Evolutionary conservation across 2,329 filamentous ascomycete genomes (phyloP), one percentile per base, ranked within the genome.

Genomic region (Trichoderma sp.): DNA sequence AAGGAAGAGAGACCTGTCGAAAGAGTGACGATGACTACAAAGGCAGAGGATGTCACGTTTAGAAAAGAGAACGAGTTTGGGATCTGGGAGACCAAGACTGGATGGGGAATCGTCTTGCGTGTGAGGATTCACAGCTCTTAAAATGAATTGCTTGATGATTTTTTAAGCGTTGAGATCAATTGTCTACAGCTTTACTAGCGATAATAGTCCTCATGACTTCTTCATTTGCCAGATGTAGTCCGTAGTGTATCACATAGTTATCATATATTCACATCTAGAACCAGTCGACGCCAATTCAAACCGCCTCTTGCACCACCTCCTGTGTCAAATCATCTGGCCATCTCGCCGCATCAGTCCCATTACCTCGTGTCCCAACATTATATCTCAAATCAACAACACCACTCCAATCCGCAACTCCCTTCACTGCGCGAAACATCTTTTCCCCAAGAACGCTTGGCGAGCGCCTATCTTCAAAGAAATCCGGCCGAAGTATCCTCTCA

Each of bases 31-130:
- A 84, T 87, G 80, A 75, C 73, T 3, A 81, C 82, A 2, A 75
- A 74, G 31, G 81, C 83, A 0, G 80, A 86, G 60, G 81, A 86
- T 71, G 80, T 86, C 1, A 83, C 83, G 0, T 87, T 88, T 68
- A 75, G 85, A n/a, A 75, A 74, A 57, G 81, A 86, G 75, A 87
- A 85, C 27, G 83, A 82, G 16, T 78, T 87, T 73, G 85, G 85
- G 0, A 75, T 88, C 1, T 84, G 82, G 80, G 85, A 87, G 74
- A 84, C 83, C 37, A 77, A 77, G 70, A 81, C 79, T 2, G 86
- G 85, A 2, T 87, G 81, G 79, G 85, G 81, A 0, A 77, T 88
- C 35, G 81, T 86, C 16, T 78, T 86, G 1, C 77, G 75, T 0
- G 77, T 87, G n/a, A 67, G 70, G 29, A 70, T 71, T 19, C 57